phyloP scores from a whole-genome alignment of 768 basidiomycete genomes.

The Agaricus sinodeliciosus region DNA sequence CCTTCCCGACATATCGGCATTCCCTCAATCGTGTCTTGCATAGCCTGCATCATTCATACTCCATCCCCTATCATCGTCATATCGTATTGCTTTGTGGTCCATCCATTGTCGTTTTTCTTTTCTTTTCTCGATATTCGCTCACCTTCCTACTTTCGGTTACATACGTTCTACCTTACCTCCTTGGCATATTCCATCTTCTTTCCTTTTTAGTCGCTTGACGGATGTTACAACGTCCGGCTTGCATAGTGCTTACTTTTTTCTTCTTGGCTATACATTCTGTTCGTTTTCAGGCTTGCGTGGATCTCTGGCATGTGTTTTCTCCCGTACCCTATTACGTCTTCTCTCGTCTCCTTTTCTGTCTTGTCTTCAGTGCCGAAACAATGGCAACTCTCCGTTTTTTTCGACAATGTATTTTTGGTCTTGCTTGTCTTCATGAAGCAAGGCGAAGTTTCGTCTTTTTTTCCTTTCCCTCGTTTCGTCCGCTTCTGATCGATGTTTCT shows the following conservation, averaged over 20 bases:
- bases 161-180: neutral
- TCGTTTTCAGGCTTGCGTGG: neutral
- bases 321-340: neutral
- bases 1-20: neutral
- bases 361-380: neutral
- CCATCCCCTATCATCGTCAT: neutral
- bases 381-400: too few species aligned
- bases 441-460: neutral
- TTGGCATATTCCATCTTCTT: neutral
- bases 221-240: neutral
- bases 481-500: too few species aligned
- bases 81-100: conserved; percentile 8
- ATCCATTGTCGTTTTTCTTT: neutral
- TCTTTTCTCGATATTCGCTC: neutral
- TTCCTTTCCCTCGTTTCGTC: too few species aligned
- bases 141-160: neutral
- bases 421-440: too few species aligned
- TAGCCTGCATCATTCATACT: neutral
- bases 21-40: neutral
- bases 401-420: too few species aligned
- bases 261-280: neutral
- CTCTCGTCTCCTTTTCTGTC: neutral
- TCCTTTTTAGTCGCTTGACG: neutral
- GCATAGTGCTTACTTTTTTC: neutral
- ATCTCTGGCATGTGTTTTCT: neutral